Percentiles rank a stretch among this genome's conserved stretches.
Evolutionary conservation across 2,329 filamentous ascomycete species (phyloP).

Genomic region (Cladosporium colombiae): DNA sequence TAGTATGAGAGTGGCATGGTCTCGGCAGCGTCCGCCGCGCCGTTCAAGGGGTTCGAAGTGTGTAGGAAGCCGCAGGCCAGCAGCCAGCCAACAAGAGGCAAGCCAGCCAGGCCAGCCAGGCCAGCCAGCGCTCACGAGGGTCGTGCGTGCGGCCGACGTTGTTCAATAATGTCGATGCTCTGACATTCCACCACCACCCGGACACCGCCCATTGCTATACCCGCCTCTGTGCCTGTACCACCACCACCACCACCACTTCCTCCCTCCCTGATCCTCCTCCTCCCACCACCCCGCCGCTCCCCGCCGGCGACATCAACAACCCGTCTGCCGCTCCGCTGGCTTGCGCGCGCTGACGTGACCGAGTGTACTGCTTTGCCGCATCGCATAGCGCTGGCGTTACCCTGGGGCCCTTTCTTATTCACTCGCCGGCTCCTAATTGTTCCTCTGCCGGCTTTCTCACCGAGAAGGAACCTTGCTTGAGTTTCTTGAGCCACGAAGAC

Average conservation of each 20-base stretch:
- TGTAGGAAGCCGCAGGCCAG: constrained; percentile 6
- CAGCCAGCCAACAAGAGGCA: neutral
- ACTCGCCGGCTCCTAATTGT: constrained; percentile 14
- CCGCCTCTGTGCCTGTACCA: constrained; percentile 17
- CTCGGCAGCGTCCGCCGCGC: neutral
- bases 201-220: constrained; percentile 21
- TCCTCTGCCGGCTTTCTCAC: neutral
- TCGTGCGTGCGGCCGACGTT: constrained; percentile 5
- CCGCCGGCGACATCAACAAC: constrained; percentile 9
- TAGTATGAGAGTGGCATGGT: neutral
- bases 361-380: constrained; percentile 14
- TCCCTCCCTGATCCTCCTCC: neutral
- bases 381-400: constrained; percentile 17
- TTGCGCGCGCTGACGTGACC: constrained; percentile 19
- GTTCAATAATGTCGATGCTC: constrained; percentile 14
- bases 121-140: constrained; percentile 5
- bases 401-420: constrained; percentile 12
- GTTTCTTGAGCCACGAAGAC: neutral
- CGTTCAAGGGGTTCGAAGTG: constrained; percentile 4
- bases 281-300: constrained; percentile 9
- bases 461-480: neutral
- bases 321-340: constrained; percentile 7
- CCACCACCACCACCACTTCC: constrained; percentile 1
- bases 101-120: neutral
- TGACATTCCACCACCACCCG: constrained; percentile 13